These are phyloP conservation scores for Luffa aegyptiaca DNA, from an alignment of 306 rosid species.

Conservation along the genomic window DNA sequence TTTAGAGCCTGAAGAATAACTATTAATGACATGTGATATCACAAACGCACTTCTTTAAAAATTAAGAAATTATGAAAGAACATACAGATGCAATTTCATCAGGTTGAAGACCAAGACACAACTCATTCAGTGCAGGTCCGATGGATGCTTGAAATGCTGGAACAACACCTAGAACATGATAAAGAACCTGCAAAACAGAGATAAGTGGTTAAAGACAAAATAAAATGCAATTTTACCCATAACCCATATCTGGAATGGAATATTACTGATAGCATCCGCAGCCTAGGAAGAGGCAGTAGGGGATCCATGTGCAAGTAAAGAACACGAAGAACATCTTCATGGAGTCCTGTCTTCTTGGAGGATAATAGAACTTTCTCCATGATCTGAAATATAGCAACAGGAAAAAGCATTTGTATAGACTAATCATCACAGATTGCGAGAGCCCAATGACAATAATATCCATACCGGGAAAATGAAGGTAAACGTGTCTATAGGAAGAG, in stretches of 20 bases:
- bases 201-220: constrained; percentile 7
- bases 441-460: neutral
- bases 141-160: constrained; percentile 76
- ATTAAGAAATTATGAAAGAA: constrained; percentile 13
- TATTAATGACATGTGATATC: constrained; percentile 15
- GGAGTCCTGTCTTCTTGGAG: constrained; percentile 85
- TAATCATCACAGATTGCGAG: neutral
- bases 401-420: constrained; percentile 19
- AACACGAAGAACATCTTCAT: constrained; percentile 67
- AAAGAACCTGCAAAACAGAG: constrained; percentile 58
- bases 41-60: constrained; percentile 1
- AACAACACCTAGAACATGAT: constrained; percentile 75
- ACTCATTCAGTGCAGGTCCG: constrained; percentile 86
- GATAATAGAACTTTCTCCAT: constrained; percentile 77
- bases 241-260: neutral
- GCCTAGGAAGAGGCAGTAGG: constrained; percentile 83
- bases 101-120: constrained; percentile 82
- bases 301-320: constrained; percentile 91
- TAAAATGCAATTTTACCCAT: neutral
- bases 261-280: constrained; percentile 78
- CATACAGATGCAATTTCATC: constrained; percentile 81
- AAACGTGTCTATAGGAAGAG: constrained; percentile 96
- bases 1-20: constrained; percentile 56
- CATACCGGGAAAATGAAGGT: constrained; percentile 89
- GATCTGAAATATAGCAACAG: constrained; percentile 41